Evolutionary conservation across 768 basidiomycete species (phyloP).

Genomic region (Termitomyces heimii): DNA sequence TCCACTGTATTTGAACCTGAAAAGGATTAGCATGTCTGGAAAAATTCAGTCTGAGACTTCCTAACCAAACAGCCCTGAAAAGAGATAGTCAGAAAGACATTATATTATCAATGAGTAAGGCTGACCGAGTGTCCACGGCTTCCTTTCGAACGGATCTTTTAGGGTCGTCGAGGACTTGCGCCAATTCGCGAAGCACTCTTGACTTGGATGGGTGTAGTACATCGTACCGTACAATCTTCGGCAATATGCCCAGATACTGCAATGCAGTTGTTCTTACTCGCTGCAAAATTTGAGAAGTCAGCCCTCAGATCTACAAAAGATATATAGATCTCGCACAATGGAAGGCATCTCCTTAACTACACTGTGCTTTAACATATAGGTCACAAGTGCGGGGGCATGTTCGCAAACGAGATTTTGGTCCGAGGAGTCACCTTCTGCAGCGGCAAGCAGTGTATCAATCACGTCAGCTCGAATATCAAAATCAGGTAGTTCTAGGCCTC

Average conservation of each 20-base stretch:
- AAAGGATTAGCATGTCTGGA: slow-evolving; percentile 14
- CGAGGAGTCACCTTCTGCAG: slow-evolving; percentile 53
- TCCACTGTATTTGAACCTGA: slow-evolving; percentile 57
- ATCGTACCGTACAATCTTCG: slow-evolving; percentile 74
- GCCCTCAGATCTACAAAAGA: not conserved
- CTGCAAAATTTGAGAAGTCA: slow-evolving; percentile 30
- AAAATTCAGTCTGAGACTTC: slow-evolving; percentile 1
- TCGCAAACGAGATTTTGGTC: slow-evolving; percentile 49
- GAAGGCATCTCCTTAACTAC: slow-evolving; percentile 44
- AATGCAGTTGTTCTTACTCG: slow-evolving; percentile 73
- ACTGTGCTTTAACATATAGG: slow-evolving; percentile 65
- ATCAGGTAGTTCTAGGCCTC: slow-evolving; percentile 76
- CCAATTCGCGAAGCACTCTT: slow-evolving; percentile 68
- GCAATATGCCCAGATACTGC: slow-evolving; percentile 66
- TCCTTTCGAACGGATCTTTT: slow-evolving; percentile 77
- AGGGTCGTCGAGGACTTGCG: slow-evolving; percentile 82
- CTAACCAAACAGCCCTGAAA: slow-evolving; percentile 46
- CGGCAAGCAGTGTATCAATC: slow-evolving; percentile 70
- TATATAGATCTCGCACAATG: slow-evolving; percentile 34
- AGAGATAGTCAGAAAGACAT: not conserved
- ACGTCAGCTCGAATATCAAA: slow-evolving; percentile 70
- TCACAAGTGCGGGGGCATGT: slow-evolving; percentile 67
- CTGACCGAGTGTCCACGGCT: slow-evolving; percentile 74
- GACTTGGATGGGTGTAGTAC: slow-evolving; percentile 77
- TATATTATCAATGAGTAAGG: not conserved